A percentile compares a stretch with the other conserved stretches of the same genome.
Conservation (phyloP, 23 red algal species). For the Cyanidiococcus yangmingshanensis region DNA sequence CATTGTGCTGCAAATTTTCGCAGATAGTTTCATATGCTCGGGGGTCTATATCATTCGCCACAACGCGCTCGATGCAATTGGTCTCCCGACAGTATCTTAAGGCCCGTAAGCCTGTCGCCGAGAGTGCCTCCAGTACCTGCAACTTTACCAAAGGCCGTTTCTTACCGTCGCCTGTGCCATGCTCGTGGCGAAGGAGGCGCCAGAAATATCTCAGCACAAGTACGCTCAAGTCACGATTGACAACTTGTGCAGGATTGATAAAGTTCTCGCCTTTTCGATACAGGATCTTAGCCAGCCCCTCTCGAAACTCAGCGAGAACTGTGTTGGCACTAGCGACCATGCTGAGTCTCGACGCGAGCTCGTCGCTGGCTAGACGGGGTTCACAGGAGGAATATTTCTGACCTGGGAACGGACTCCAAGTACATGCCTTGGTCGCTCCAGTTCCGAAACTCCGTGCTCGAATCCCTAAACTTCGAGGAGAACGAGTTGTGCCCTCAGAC, state of each 20-base stretch:
- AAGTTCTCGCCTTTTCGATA: constrained; percentile 66
- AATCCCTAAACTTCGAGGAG: too few relatives aligned
- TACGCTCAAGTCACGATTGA: constrained; percentile 92
- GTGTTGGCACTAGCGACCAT: background rate
- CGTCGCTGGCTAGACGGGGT: too few relatives aligned
- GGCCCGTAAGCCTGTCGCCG: constrained; percentile 79
- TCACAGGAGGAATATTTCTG: too few relatives aligned
- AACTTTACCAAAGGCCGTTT: constrained; percentile 18
- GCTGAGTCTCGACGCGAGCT: too few relatives aligned
- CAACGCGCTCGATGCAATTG: constrained; percentile 36
- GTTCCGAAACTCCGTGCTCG: too few relatives aligned
- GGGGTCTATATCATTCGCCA: constrained; percentile 80
- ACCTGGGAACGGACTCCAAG: too few relatives aligned
- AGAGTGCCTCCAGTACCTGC: constrained; percentile 42
- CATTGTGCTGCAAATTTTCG: constrained; percentile 54
- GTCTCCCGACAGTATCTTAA: constrained; percentile 81
- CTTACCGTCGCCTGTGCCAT: background rate
- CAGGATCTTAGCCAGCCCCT: constrained; percentile 53
- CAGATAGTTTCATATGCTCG: constrained; percentile 46
- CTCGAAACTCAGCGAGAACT: constrained; percentile 33
- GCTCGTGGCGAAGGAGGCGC: constrained; percentile 22
- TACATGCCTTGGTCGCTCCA: too few relatives aligned
- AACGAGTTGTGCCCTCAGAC: too few relatives aligned
- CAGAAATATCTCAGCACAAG: constrained; percentile 36
- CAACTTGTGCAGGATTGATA: constrained; percentile 94